A percentile compares a stretch with the other conserved stretches of the same genome.
Evolutionary conservation across 2,329 filamentous ascomycete genomes (phyloP).

Genomic region (Trichoderma atroviride): DNA sequence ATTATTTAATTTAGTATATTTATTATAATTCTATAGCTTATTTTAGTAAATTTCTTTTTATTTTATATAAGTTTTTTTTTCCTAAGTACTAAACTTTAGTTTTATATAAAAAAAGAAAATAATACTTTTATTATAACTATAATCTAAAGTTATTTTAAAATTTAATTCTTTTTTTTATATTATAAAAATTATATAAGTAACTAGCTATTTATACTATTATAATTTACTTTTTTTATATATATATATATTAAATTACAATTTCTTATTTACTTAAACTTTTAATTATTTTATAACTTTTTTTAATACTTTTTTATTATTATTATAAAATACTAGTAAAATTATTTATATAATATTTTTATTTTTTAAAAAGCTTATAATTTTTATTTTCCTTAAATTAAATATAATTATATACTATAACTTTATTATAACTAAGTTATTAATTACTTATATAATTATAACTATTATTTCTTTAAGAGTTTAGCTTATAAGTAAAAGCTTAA

Average conservation of each 20-base stretch:
- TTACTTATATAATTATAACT: background rate
- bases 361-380: background rate
- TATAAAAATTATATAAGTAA: background rate
- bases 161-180: background rate
- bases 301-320: background rate
- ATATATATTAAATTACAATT: background rate
- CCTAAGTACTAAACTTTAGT: background rate
- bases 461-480: background rate
- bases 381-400: background rate
- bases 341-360: too few species aligned
- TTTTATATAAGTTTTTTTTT: background rate
- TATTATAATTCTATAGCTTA: background rate
- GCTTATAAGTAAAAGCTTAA: background rate
- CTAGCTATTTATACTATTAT: background rate
- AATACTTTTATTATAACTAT: background rate
- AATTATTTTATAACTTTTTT: background rate
- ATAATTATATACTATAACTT: background rate
- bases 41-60: background rate
- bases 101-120: background rate
- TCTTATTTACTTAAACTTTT: background rate
- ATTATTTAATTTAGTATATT: background rate
- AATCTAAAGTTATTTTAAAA: background rate
- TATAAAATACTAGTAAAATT: background rate
- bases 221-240: too few species aligned
- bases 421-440: background rate